Percentiles rank a stretch among this genome's conserved stretches.
These are phyloP conservation scores for Trametes maxima DNA, from an alignment of 768 basidiomycete species.

Conservation along the genomic window DNA sequence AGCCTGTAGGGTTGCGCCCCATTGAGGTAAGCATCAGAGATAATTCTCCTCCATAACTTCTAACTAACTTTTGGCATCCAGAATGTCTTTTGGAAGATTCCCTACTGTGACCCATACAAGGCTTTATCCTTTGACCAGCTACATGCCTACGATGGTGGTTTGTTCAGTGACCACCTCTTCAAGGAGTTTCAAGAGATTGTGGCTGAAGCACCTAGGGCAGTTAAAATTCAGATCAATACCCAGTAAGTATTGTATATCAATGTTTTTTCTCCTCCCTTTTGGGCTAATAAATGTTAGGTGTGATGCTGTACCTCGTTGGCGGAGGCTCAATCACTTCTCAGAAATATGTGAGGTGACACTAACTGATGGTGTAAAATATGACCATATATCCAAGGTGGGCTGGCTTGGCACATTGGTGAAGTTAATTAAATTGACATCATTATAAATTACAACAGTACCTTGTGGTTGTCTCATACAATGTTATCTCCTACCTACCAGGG, in stretches of 20 bases:
- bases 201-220: background rate
- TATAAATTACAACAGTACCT: conserved; percentile 27
- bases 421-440: conserved; percentile 7
- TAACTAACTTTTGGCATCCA: background rate
- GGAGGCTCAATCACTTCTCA: background rate
- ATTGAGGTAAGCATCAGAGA: background rate
- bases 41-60: background rate
- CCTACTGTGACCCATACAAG: conserved; percentile 6
- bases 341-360: background rate
- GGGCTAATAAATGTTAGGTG: background rate
- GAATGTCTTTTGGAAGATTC: conserved; percentile 16
- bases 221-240: background rate
- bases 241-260: background rate
- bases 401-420: conserved; percentile 16
- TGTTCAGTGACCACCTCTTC: conserved; percentile 19
- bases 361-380: conserved; percentile 4
- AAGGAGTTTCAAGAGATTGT: background rate
- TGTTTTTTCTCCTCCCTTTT: no score
- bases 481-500: no score
- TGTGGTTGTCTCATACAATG: no score
- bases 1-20: background rate
- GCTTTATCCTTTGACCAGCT: conserved; percentile 20
- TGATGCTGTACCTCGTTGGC: background rate
- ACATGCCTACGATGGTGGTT: conserved; percentile 19
- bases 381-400: conserved; percentile 9